A percentile compares a stretch with the other conserved stretches of the same genome.
Conservation (phyloP, 2,329 filamentous ascomycete species). For the Dactylellina haptotyla region DNA sequence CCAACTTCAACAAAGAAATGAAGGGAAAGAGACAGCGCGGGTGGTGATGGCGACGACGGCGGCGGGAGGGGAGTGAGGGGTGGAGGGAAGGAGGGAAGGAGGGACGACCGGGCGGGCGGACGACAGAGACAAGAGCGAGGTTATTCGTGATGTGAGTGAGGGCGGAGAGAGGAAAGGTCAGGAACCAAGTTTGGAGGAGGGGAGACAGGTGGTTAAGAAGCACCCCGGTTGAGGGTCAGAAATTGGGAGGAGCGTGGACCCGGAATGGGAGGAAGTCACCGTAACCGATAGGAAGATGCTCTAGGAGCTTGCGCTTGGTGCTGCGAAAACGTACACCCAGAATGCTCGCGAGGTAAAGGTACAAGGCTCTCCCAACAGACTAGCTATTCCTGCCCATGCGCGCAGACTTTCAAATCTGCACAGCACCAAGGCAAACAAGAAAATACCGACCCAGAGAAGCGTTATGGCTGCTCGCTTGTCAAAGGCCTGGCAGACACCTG, state of each 20-base stretch:
- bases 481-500: constrained; percentile 40
- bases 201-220: constrained; percentile 46
- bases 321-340: constrained; percentile 46
- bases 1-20: constrained; percentile 53
- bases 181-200: constrained; percentile 25
- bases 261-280: constrained; percentile 54
- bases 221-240: constrained; percentile 41
- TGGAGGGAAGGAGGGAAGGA: constrained; percentile 8
- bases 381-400: neutral
- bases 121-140: constrained; percentile 13
- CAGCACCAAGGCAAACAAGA: neutral
- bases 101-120: constrained; percentile 9
- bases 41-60: constrained; percentile 13
- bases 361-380: constrained; percentile 28
- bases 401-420: neutral
- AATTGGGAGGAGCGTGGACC: constrained; percentile 52
- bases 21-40: constrained; percentile 32
- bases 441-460: constrained; percentile 13
- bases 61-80: constrained; percentile 1
- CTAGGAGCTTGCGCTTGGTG: constrained; percentile 29
- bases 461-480: constrained; percentile 48
- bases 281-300: constrained; percentile 51
- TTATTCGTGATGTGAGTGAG: constrained; percentile 5
- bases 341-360: constrained; percentile 34
- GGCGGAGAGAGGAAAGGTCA: constrained; percentile 21